A percentile compares a stretch with the other conserved stretches of the same genome.
These are phyloP conservation scores for Serendipita sp. DNA, from an alignment of 768 basidiomycete genomes.

Conservation along the genomic window DNA sequence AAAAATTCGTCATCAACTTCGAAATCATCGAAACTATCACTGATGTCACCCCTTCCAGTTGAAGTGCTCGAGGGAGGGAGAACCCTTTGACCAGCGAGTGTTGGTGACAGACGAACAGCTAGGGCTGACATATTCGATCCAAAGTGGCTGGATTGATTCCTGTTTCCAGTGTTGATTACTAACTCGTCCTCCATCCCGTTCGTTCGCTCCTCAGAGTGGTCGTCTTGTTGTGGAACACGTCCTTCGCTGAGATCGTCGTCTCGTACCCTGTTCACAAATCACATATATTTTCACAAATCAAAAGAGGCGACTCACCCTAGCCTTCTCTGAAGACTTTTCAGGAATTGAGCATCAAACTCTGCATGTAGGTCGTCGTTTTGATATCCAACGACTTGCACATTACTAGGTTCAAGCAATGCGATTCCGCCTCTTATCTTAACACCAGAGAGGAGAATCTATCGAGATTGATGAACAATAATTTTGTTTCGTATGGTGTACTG, in stretches of 20 bases:
- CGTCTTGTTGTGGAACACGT: background rate
- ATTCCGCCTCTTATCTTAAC: conserved; percentile 53
- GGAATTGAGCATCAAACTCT: conserved; percentile 42
- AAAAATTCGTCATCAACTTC: conserved; percentile 28
- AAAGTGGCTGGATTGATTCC: background rate
- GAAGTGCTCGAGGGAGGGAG: background rate
- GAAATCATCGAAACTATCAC: conserved; percentile 19
- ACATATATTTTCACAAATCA: background rate
- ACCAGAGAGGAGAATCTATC: conserved; percentile 53
- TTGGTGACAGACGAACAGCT: conserved; percentile 12
- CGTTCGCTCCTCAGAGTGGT: background rate
- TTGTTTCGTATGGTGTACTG: background rate
- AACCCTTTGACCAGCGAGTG: conserved; percentile 21
- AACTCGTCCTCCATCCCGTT: background rate
- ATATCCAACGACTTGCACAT: conserved; percentile 43
- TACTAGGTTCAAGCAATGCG: conserved; percentile 60
- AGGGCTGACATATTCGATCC: background rate
- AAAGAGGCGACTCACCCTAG: conserved; percentile 38
- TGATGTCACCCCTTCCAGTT: conserved; percentile 11
- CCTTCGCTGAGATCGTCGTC: background rate
- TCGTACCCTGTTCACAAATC: background rate
- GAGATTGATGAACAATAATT: conserved; percentile 3
- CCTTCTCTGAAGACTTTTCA: conserved; percentile 40
- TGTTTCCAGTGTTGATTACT: background rate
- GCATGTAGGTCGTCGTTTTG: conserved; percentile 48